These are phyloP conservation scores for Apostasia shenzhenica DNA, from an alignment of 106 monocot species.

Conservation along the genomic window DNA sequence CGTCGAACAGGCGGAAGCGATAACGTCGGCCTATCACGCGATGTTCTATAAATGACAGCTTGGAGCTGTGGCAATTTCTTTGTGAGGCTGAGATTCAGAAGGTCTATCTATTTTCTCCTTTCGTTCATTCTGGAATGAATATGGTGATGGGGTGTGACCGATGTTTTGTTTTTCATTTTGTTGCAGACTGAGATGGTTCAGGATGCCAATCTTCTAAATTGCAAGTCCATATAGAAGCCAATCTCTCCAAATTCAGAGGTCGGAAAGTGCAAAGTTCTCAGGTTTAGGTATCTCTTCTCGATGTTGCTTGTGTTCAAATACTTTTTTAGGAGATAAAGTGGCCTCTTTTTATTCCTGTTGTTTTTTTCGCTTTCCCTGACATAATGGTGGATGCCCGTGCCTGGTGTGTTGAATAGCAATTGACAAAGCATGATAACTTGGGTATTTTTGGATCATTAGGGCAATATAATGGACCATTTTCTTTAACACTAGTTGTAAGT, in stretches of 20 bases:
- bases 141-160: neutral
- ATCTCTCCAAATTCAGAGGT: slow-evolving; percentile 38
- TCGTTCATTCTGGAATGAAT: neutral
- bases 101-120: slow-evolving; percentile 6
- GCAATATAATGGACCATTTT: too few species aligned
- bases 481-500: too few species aligned
- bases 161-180: neutral
- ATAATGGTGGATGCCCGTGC: too few species aligned
- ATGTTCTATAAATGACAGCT: slow-evolving; percentile 55
- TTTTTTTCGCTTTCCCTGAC: too few species aligned
- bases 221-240: too few species aligned
- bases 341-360: too few species aligned
- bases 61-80: slow-evolving; percentile 53
- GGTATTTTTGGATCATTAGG: too few species aligned
- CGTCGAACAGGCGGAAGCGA: slow-evolving; percentile 62
- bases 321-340: too few species aligned
- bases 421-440: too few species aligned
- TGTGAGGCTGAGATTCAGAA: slow-evolving; percentile 47
- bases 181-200: slow-evolving; percentile 27
- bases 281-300: slow-evolving; percentile 2
- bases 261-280: slow-evolving; percentile 30
- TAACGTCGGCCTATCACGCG: slow-evolving; percentile 49
- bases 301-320: neutral
- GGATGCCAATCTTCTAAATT: slow-evolving; percentile 27
- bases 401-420: too few species aligned